These are phyloP conservation scores for Musa troglodytarum DNA, from an alignment of 176 grass and related monocot genomes.

Conservation along the genomic window DNA sequence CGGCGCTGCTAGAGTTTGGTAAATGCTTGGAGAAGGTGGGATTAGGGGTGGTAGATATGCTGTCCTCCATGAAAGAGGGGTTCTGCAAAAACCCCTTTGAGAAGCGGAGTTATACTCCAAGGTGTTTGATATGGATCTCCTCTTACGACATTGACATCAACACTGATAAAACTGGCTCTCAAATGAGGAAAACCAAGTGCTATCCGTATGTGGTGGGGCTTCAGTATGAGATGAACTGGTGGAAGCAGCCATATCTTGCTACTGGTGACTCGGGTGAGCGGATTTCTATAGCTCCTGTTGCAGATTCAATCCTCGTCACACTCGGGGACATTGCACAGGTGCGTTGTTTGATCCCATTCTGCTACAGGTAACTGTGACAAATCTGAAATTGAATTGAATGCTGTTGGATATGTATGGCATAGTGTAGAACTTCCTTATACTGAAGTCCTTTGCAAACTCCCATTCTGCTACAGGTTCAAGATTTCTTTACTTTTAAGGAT, in stretches of 20 bases:
- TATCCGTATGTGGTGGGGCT: slow-evolving; percentile 59
- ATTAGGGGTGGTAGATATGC: slow-evolving; percentile 38
- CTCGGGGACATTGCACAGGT: slow-evolving; percentile 89
- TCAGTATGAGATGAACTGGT: slow-evolving; percentile 40
- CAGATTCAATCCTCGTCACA: slow-evolving; percentile 48
- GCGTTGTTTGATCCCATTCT: neutral
- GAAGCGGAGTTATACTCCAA: slow-evolving; percentile 39
- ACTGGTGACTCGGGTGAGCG: slow-evolving; percentile 41
- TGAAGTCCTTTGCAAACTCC: too few species aligned
- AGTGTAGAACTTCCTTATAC: too few species aligned
- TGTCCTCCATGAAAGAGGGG: slow-evolving; percentile 18
- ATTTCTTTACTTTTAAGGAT: too few species aligned
- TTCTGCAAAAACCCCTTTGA: slow-evolving; percentile 34
- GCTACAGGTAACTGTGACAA: neutral
- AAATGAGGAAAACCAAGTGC: slow-evolving; percentile 29
- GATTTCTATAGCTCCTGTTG: slow-evolving; percentile 21
- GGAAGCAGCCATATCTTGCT: slow-evolving; percentile 31
- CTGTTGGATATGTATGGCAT: neutral
- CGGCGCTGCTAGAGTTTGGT: slow-evolving; percentile 35
- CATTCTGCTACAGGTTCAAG: too few species aligned
- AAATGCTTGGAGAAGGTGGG: slow-evolving; percentile 41
- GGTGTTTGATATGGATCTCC: slow-evolving; percentile 62
- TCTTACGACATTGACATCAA: neutral
- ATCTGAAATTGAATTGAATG: neutral
- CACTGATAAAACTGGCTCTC: neutral